Percentiles rank a stretch among this genome's conserved stretches.
phyloP scores from a whole-genome alignment of 2,329 filamentous ascomycete species.

The Aureobasidium musti region DNA sequence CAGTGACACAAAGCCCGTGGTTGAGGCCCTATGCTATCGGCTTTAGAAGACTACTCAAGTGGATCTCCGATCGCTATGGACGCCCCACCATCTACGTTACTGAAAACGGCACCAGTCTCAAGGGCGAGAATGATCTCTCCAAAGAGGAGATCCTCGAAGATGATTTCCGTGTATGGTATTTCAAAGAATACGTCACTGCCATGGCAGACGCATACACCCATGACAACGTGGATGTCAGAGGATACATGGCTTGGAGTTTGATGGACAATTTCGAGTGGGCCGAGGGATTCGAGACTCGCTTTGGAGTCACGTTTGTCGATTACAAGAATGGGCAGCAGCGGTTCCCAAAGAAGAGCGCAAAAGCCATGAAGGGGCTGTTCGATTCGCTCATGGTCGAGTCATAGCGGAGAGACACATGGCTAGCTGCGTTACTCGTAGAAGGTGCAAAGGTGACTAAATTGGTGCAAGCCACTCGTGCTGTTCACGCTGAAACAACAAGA shows the following conservation, averaged over 20 bases:
- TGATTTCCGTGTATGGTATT: conserved; percentile 79
- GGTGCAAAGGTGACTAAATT: background rate
- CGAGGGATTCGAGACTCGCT: conserved; percentile 85
- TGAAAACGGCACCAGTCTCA: conserved; percentile 83
- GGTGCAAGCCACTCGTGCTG: background rate
- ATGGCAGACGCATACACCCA: conserved; percentile 70
- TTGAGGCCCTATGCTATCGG: conserved; percentile 73
- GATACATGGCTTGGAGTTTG: conserved; percentile 84
- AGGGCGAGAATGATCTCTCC: conserved; percentile 71
- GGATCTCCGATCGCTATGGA: conserved; percentile 75
- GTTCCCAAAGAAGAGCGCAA: conserved; percentile 81
- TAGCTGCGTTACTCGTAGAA: background rate
- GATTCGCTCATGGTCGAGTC: conserved; percentile 35
- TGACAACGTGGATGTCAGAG: conserved; percentile 76
- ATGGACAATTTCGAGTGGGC: conserved; percentile 85
- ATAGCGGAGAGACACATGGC: conserved; percentile 52
- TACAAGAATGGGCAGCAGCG: conserved; percentile 78
- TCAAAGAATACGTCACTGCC: conserved; percentile 72
- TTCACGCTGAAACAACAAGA: background rate
- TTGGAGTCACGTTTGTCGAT: conserved; percentile 82
- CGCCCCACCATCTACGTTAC: conserved; percentile 78
- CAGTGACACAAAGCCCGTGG: conserved; percentile 82
- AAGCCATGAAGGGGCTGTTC: conserved; percentile 69
- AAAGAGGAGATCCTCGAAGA: conserved; percentile 73
- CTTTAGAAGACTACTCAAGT: conserved; percentile 74